phyloP scores from a whole-genome alignment of 768 basidiomycete genomes.

The Lentinula edodes region DNA sequence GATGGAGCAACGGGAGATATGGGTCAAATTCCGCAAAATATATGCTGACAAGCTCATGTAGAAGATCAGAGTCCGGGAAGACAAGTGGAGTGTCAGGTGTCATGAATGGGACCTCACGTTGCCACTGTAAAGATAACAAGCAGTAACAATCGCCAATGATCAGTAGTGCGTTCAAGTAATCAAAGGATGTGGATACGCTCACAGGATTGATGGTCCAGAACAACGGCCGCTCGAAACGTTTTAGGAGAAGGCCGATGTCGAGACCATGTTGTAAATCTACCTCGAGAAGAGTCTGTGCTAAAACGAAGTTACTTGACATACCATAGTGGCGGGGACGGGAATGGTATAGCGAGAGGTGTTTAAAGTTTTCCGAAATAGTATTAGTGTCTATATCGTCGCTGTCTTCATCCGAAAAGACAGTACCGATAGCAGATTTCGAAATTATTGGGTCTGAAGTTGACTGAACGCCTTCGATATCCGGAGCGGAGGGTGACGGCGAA shows the following conservation, averaged over 20 bases:
- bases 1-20: conserved; percentile 65
- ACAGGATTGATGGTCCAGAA: conserved; percentile 22
- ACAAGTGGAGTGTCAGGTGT: background rate
- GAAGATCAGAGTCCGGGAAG: conserved; percentile 54
- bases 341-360: background rate
- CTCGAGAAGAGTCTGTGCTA: conserved; percentile 29
- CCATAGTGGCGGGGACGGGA: conserved; percentile 19
- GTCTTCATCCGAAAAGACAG: background rate
- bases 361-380: background rate
- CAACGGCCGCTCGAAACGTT: conserved; percentile 12
- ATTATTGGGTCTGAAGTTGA: background rate
- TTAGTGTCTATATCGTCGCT: background rate
- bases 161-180: background rate
- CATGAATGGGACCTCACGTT: background rate
- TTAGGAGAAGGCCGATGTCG: conserved; percentile 1
- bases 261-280: conserved; percentile 21
- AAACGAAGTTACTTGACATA: conserved; percentile 32
- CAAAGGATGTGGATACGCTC: background rate
- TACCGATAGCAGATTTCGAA: background rate
- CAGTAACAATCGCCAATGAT: background rate
- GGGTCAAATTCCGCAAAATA: conserved; percentile 59
- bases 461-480: background rate
- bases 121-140: background rate
- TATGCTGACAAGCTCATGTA: conserved; percentile 46
- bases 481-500: background rate